Conservation (phyloP, 2,329 filamentous ascomycete genomes). For the Cercospora canescens region DNA sequence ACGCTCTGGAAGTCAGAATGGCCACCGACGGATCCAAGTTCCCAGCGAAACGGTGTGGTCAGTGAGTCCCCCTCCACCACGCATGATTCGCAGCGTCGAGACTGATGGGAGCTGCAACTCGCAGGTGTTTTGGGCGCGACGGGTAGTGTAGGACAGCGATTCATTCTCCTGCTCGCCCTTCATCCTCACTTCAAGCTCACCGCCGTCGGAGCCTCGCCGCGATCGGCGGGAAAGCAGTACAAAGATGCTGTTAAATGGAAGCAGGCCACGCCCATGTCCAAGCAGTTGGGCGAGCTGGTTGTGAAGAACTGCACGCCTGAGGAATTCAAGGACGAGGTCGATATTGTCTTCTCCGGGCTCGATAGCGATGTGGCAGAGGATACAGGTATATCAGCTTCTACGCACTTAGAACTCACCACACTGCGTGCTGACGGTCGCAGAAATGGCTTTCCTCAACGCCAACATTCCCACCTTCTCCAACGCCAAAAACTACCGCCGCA, state of each 20-base stretch:
- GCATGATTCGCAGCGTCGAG: neutral
- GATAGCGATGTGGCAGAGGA: slow-evolving; percentile 92
- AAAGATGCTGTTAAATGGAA: slow-evolving; percentile 95
- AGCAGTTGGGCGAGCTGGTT: slow-evolving; percentile 72
- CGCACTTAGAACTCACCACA: neutral
- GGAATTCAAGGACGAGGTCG: slow-evolving; percentile 78
- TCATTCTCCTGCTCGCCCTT: slow-evolving; percentile 85
- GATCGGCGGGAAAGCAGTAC: slow-evolving; percentile 91
- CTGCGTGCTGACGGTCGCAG: slow-evolving; percentile 45
- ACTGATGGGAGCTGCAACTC: slow-evolving; percentile 1
- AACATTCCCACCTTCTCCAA: slow-evolving; percentile 95
- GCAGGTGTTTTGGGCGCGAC: slow-evolving; percentile 79
- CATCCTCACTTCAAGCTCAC: slow-evolving; percentile 86
- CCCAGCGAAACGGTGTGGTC: slow-evolving; percentile 56
- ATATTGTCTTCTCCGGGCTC: slow-evolving; percentile 88
- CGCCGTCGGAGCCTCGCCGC: slow-evolving; percentile 83
- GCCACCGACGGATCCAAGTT: slow-evolving; percentile 39
- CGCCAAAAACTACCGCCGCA: slow-evolving; percentile 92
- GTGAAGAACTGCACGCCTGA: slow-evolving; percentile 82
- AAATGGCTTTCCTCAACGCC: slow-evolving; percentile 86
- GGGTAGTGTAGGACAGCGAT: slow-evolving; percentile 91
- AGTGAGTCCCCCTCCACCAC: slow-evolving; percentile 30
- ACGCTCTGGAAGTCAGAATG: slow-evolving; percentile 24
- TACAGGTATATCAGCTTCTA: slow-evolving; percentile 62
- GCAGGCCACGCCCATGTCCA: slow-evolving; percentile 79